Evolutionary conservation across 192 early-diverging fungal species (phyloP).

Genomic region (Umbelopsis sp.): DNA sequence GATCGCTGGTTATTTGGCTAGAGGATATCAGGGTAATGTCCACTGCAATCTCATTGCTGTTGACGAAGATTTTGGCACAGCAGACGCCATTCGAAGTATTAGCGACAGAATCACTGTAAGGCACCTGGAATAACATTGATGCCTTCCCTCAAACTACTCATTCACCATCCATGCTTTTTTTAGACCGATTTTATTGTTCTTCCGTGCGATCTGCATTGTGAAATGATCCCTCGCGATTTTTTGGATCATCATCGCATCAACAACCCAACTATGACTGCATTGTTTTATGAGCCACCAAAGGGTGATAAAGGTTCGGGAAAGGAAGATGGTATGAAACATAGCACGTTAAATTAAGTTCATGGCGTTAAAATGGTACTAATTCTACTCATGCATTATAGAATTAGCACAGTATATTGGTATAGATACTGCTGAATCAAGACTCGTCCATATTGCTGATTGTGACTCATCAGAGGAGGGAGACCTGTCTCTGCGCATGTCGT

Average conservation of each 20-base stretch:
- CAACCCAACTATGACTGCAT: constrained; percentile 76
- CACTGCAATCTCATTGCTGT: constrained; percentile 66
- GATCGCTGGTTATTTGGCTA: constrained; percentile 61
- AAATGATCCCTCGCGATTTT: constrained; percentile 78
- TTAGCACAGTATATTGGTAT: constrained; percentile 52
- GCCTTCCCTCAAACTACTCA: too few species aligned
- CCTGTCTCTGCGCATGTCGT: constrained; percentile 58
- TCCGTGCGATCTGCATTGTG: constrained; percentile 89
- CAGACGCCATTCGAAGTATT: constrained; percentile 79
- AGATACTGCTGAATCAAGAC: constrained; percentile 43
- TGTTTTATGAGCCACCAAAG: constrained; percentile 81
- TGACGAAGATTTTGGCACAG: constrained; percentile 72
- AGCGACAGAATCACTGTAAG: constrained; percentile 83
- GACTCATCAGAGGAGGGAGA: constrained; percentile 50
- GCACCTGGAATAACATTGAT: too few species aligned
- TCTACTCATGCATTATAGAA: constrained; percentile 25
- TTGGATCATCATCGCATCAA: constrained; percentile 82
- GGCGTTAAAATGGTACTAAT: neutral
- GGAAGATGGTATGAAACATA: constrained; percentile 40
- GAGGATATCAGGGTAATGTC: constrained; percentile 64
- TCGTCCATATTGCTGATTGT: constrained; percentile 42
- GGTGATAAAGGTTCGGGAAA: constrained; percentile 68
- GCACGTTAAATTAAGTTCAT: neutral
- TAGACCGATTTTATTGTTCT: constrained; percentile 90
- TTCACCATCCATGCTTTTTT: neutral